Base-by-base conservation (phyloP, 805 yeast species). In the Metschnikowia dekortorum region DNA sequence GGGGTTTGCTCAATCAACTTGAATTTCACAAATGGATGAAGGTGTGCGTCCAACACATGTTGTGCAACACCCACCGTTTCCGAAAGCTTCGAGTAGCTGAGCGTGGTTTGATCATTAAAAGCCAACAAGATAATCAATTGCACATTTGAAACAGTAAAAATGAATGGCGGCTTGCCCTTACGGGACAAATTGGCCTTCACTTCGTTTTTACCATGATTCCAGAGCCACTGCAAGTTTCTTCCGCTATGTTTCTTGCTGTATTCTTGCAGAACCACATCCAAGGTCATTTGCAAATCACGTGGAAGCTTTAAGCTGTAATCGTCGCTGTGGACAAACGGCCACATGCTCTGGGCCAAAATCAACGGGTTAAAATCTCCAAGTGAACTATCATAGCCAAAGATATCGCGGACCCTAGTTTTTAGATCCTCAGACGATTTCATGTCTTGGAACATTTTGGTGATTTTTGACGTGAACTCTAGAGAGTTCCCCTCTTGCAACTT, bases 361-460 rank as follows among this genome's bases (percentile, higher is more conserved):
- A 82, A 81, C 28, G 94, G 89, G 44, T 82, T 80, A 64, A 89
- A 84, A 55, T 73, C 78, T 53, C 69, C 69, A 39, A 52, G 51
- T 8, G 53, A 26, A 10, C 50, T 39, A 14, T 39, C 48, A 16
- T 52, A 80, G 8, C 61, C 61, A 34, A 68, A 48, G 40, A 70
- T 72, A 44, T 80, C 83, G 56, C 73, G 73, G 62, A 85, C 84
- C 45, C 72, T 67, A n/a, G 63, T 55, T 59, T 83, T 87, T 63
- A 94, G 75, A 49, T 89, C 92, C 53, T 81, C 82, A 0, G 96
- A 88, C 3, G 92, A 80, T 59, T 86, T 81, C 75, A 94, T 89
- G 69, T 94, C 99, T 65, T 86, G 87, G 67, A 94, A 91, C 99
- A 94, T 94, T 60, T 90, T 88, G 22, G 96, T 87, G 67, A 94